A percentile compares a stretch with the other conserved stretches of the same genome.
Evolutionary conservation across 306 rosid genomes (phyloP).

Genomic region (Sicyos baderoa): DNA sequence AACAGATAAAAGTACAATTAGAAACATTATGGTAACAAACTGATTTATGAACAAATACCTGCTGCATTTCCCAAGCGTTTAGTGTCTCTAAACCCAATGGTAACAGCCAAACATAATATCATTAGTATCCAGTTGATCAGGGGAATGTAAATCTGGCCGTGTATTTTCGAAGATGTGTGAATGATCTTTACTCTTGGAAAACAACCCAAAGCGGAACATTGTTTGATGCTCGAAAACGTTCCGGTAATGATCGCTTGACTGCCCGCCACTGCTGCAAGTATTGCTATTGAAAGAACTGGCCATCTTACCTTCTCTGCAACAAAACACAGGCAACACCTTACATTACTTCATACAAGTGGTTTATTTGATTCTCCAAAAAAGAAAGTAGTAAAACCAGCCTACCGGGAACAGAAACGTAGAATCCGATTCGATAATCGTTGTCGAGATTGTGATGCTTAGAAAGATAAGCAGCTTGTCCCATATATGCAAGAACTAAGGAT

Average conservation of each 20-base stretch:
- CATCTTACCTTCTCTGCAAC: slow-evolving; percentile 62
- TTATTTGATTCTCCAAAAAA: neutral
- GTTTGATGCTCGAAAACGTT: slow-evolving; percentile 92
- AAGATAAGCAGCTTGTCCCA: slow-evolving; percentile 99
- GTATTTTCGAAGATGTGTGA: slow-evolving; percentile 80
- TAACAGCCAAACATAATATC: slow-evolving; percentile 81
- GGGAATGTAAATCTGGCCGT: slow-evolving; percentile 97
- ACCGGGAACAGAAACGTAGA: slow-evolving; percentile 96
- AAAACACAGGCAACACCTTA: slow-evolving; percentile 7
- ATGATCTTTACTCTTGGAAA: slow-evolving; percentile 77
- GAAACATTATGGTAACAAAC: neutral
- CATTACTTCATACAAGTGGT: neutral
- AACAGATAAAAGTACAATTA: neutral
- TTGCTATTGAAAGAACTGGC: slow-evolving; percentile 94
- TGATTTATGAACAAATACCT: slow-evolving; percentile 39
- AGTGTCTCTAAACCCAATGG: slow-evolving; percentile 83
- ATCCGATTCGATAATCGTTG: slow-evolving; percentile 66
- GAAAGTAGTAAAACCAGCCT: slow-evolving; percentile 20
- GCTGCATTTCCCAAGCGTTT: slow-evolving; percentile 91
- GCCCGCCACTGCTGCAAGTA: slow-evolving; percentile 96
- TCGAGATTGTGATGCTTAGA: slow-evolving; percentile 62
- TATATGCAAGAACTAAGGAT: slow-evolving; percentile 78
- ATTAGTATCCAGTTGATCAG: slow-evolving; percentile 88
- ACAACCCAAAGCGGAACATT: slow-evolving; percentile 80
- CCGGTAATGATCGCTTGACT: slow-evolving; percentile 96